These are phyloP conservation scores for Actinomortierella ambigua DNA, from an alignment of 371 early-diverging fungal genomes.

Conservation along the genomic window DNA sequence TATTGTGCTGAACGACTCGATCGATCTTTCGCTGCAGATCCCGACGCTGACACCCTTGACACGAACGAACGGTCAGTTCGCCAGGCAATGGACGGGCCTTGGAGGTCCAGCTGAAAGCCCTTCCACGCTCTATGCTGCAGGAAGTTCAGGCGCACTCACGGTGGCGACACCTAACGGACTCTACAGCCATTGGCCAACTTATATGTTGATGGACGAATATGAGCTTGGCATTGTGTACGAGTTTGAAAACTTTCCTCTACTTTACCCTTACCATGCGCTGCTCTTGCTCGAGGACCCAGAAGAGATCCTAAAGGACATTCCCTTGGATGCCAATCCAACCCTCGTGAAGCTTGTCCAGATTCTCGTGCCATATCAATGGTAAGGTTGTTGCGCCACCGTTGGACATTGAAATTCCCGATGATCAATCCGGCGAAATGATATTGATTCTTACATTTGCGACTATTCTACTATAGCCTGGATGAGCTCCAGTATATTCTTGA, in stretches of 20 bases:
- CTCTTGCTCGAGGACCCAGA: conserved; percentile 85
- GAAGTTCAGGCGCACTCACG: background rate
- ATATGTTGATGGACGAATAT: conserved; percentile 43
- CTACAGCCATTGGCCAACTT: no score
- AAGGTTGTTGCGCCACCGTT: conserved; percentile 5
- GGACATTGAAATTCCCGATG: no score
- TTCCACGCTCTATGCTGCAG: no score
- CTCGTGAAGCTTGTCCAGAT: conserved; percentile 84
- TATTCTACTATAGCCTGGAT: conserved; percentile 59
- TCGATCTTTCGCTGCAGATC: conserved; percentile 77
- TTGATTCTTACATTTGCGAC: no score
- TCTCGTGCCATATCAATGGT: conserved; percentile 87
- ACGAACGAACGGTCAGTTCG: conserved; percentile 11
- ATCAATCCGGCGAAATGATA: no score
- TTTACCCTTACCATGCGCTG: conserved; percentile 88
- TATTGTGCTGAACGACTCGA: conserved; percentile 76
- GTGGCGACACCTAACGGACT: conserved; percentile 14
- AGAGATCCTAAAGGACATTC: conserved; percentile 77
- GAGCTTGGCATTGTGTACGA: conserved; percentile 60
- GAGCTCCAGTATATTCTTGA: conserved; percentile 82
- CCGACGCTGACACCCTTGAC: conserved; percentile 51
- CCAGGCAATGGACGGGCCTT: conserved; percentile 7
- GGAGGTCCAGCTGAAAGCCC: no score
- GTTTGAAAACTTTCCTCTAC: conserved; percentile 69
- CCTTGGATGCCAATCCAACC: conserved; percentile 84